Evolutionary conservation across 768 basidiomycete species (phyloP).

Genomic region (Coprinellus aureogranulatus): DNA sequence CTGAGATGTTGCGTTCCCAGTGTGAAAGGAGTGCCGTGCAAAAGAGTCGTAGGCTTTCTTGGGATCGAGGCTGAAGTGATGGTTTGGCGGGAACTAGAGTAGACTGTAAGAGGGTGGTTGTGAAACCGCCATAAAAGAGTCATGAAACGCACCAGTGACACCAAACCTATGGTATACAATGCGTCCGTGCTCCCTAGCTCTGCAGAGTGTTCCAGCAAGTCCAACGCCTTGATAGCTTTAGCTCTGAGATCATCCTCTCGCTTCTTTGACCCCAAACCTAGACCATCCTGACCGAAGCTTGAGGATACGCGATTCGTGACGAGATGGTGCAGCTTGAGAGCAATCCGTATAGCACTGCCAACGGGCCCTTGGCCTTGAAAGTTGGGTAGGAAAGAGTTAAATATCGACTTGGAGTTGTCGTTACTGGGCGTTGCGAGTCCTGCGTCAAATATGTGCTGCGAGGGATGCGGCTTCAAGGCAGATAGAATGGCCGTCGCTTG

Average conservation of each 20-base stretch:
- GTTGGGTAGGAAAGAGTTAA: conserved; percentile 67
- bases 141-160: conserved; percentile 59
- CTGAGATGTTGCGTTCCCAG: conserved; percentile 87
- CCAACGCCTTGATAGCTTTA: conserved; percentile 79
- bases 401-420: conserved; percentile 47
- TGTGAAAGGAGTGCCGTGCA: conserved; percentile 56
- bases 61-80: conserved; percentile 62
- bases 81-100: conserved; percentile 68
- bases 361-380: conserved; percentile 77
- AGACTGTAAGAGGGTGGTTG: too few species aligned
- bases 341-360: conserved; percentile 66
- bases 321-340: conserved; percentile 62
- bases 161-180: conserved; percentile 59
- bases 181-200: conserved; percentile 78
- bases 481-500: conserved; percentile 69
- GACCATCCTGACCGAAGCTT: conserved; percentile 37
- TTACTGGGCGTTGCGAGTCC: conserved; percentile 38
- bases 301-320: conserved; percentile 43
- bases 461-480: conserved; percentile 59
- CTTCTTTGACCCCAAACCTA: conserved; percentile 43
- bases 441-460: conserved; percentile 55
- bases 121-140: too few species aligned
- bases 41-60: conserved; percentile 63
- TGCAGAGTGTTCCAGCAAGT: conserved; percentile 76
- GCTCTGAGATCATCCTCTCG: conserved; percentile 65